Base-by-base conservation (phyloP, 2,329 filamentous ascomycete genomes). In the Colletotrichum liaoningense region DNA sequence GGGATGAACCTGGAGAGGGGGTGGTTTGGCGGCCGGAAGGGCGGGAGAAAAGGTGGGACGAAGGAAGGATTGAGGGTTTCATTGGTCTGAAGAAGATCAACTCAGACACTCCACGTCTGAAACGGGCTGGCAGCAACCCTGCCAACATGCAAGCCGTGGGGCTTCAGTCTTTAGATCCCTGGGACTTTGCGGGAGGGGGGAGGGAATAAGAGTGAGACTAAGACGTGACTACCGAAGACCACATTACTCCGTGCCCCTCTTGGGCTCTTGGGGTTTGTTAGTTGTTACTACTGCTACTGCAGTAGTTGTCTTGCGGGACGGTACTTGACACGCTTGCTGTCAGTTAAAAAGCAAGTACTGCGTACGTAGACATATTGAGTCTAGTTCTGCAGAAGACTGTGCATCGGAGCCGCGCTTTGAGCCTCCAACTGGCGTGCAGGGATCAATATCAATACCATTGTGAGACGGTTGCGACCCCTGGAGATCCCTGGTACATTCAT, bases 361-460 rank as follows among this genome's bases (percentile, higher is more conserved):
- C 12, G 35, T 42, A 42, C 12, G 12, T 16, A 42, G 38, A 56
- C 54, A 9, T 9, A 19, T 28, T 26, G 12, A 28, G 12, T 56
- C 26, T 57, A 30, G 55, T 57, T 19, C 26, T 57, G 28, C 14
- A 26, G 16, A 11, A 4, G 42, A 49, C 42, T 49, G 42, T 49
- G 24, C 60, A 54, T 11, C 42, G 28, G 60, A 54, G 60, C 60
- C 28, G 70, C 70, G 70, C 67, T 73, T 73, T 70, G 67, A 73
- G 70, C 70, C 70, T 70, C 67, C 60, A 56, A 26, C 60, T 73
- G 70, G 67, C 67, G 67, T 73, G 60, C 70, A 73, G 67, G 67
- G 70, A 73, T 70, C 67, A 66, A 73, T 65, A 73, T 70, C 67
- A 66, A 73, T 65, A 60, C 67, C 55, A 70, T 65, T 73, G 70